phyloP scores from a whole-genome alignment of 2,329 filamentous ascomycete species.

The Fusarium azukiicola region DNA sequence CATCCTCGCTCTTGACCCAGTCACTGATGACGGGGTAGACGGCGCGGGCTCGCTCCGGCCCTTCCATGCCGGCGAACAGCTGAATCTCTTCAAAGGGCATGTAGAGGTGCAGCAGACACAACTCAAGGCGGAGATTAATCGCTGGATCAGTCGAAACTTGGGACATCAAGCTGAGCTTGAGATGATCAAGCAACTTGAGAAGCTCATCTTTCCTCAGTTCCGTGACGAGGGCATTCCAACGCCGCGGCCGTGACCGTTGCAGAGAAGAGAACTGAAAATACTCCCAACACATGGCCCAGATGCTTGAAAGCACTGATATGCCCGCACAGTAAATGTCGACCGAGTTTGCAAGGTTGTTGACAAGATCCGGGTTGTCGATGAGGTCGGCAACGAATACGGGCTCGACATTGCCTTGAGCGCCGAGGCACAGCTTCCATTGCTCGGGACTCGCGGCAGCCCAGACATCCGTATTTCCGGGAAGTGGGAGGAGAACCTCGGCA shows the following conservation, averaged over 20 bases:
- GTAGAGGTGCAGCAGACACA: slow-evolving; percentile 61
- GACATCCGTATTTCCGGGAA: slow-evolving; percentile 48
- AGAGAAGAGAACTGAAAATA: slow-evolving; percentile 55
- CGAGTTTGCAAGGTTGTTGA: slow-evolving; percentile 41
- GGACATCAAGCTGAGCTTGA: slow-evolving; percentile 33
- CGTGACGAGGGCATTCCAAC: slow-evolving; percentile 55
- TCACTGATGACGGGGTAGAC: slow-evolving; percentile 59
- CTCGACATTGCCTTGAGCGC: background rate
- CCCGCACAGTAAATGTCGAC: slow-evolving; percentile 34
- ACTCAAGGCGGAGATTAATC: slow-evolving; percentile 58
- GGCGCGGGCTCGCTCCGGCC: slow-evolving; percentile 61
- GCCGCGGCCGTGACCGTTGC: slow-evolving; percentile 45
- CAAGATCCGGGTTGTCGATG: slow-evolving; percentile 43
- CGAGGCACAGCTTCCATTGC: slow-evolving; percentile 49
- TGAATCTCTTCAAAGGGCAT: slow-evolving; percentile 67
- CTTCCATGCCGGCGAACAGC: slow-evolving; percentile 66
- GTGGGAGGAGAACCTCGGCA: slow-evolving; percentile 54
- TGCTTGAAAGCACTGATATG: slow-evolving; percentile 47
- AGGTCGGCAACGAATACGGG: slow-evolving; percentile 32
- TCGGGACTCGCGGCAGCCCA: slow-evolving; percentile 53
- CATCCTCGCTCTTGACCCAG: slow-evolving; percentile 61
- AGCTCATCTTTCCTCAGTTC: slow-evolving; percentile 56
- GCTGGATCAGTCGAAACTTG: slow-evolving; percentile 35
- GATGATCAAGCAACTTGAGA: slow-evolving; percentile 48
- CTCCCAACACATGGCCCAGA: slow-evolving; percentile 57